Evolutionary conservation across 257 asterid genomes (phyloP), one percentile per base, ranked within the genome.

Genomic region (Coffea eugenioides): DNA sequence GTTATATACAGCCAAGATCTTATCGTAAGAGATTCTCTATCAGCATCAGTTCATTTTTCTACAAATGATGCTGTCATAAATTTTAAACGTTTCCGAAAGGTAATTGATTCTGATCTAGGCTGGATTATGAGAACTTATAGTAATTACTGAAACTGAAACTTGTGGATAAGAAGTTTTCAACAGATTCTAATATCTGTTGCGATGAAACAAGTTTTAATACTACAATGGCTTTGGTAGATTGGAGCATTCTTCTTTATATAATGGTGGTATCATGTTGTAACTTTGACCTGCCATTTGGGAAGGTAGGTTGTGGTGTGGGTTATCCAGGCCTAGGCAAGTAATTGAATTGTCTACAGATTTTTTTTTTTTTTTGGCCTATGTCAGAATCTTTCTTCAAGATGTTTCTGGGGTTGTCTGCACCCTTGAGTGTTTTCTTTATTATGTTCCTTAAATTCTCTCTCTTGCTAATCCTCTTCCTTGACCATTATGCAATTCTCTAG

Each of bases 51-150:
- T 61, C 84, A 7, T 78, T 80, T 88, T 77, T 80, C 90, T 3
- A 59, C 80, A 76, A 74, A 73, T 74, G 87, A 82, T 68, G 78
- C 81, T 36, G 86, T 75, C 27, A 18, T 85, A 71, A 88, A 96
- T 88, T 96, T 93, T 91, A 96, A 96, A 82, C 88, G 89, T 77
- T 96, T 96, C 88, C 85, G 95, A 81, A 96, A 94, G 98, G 98
- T 94, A 86, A 83, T 76, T 27, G 15, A 31, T 54, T 77, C 16
- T 21, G 54, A 48, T 70, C 39, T 41, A 13, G 46, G 45, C 25
- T 34, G 64, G 62, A 41, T 70, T 34, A 39, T 48, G 31, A 23
- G 3, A 43, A 69, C 31, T 34, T 59, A 43, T 20, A 45, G 31
- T 21, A 9, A 21, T 16, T 23, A 43, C 36, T 34, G 3, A 27